Conservation (phyloP, 192 early-diverging fungal genomes). For the Endogone sp. region DNA sequence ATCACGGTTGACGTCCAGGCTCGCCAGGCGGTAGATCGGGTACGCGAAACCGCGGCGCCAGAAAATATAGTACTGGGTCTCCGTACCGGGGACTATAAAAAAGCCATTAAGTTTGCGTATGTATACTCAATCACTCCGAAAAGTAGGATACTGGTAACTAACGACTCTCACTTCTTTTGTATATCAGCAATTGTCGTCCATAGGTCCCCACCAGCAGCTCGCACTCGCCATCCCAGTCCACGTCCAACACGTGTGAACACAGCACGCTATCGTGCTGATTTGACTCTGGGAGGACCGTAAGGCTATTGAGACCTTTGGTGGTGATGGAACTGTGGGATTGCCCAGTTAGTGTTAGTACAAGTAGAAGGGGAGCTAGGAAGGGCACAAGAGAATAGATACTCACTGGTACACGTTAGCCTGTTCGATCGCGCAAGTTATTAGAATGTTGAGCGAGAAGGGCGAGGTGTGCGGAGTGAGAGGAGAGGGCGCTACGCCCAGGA, state of each 20-base stretch:
- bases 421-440: conserved; percentile 56
- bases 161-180: conserved; percentile 37
- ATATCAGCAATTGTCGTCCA: conserved; percentile 54
- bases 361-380: not conserved
- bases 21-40: conserved; percentile 46
- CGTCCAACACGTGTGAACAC: conserved; percentile 51
- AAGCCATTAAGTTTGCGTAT: not conserved
- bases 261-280: conserved; percentile 51
- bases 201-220: conserved; percentile 55
- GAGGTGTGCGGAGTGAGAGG: no score
- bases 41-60: conserved; percentile 50
- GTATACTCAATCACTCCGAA: not conserved
- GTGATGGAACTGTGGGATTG: conserved; percentile 37
- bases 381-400: not conserved
- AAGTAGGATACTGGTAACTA: not conserved
- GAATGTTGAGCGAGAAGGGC: conserved; percentile 32
- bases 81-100: conserved; percentile 8
- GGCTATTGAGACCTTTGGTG: conserved; percentile 26
- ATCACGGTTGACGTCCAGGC: conserved; percentile 50
- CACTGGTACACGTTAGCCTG: conserved; percentile 50
- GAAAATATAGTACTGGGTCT: conserved; percentile 33
- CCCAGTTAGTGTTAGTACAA: not conserved
- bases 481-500: no score
- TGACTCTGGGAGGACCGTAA: conserved; percentile 43
- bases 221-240: conserved; percentile 55